Evolutionary conservation across 805 yeast genomes (phyloP).

Genomic region (Metschnikowia hibisci): DNA sequence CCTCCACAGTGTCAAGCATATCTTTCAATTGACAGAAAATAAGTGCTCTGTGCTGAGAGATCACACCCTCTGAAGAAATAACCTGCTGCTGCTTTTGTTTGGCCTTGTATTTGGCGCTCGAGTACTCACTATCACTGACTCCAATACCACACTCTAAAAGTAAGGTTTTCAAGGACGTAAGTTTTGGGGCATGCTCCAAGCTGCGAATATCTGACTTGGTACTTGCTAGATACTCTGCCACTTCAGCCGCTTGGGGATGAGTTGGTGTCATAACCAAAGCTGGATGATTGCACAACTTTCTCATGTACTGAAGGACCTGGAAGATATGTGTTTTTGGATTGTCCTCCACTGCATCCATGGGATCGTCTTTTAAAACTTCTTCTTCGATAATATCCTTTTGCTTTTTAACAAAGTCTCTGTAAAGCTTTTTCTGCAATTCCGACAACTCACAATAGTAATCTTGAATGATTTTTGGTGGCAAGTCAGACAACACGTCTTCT

Average conservation of each 20-base stretch:
- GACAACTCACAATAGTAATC: constrained; percentile 96
- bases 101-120: constrained; percentile 23
- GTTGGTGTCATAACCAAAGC: constrained; percentile 76
- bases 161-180: constrained; percentile 74
- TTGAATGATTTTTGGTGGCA: constrained; percentile 97
- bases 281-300: constrained; percentile 96
- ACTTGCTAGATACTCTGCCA: constrained; percentile 54
- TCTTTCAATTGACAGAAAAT: constrained; percentile 96
- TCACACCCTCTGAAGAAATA: constrained; percentile 56
- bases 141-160: constrained; percentile 93
- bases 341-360: constrained; percentile 33
- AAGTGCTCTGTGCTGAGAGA: constrained; percentile 92
- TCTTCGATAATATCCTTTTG: constrained; percentile 70
- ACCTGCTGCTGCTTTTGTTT: constrained; percentile 34
- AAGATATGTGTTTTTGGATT: constrained; percentile 85
- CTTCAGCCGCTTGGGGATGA: constrained; percentile 78
- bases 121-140: constrained; percentile 33
- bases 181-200: constrained; percentile 86
- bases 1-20: constrained; percentile 95
- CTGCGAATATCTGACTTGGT: constrained; percentile 62
- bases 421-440: constrained; percentile 81
- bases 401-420: constrained; percentile 83
- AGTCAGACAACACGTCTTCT: constrained; percentile 91
- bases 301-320: constrained; percentile 96
- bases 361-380: constrained; percentile 45